phyloP scores from a whole-genome alignment of 768 basidiomycete genomes.

The Galerina sulciceps region DNA sequence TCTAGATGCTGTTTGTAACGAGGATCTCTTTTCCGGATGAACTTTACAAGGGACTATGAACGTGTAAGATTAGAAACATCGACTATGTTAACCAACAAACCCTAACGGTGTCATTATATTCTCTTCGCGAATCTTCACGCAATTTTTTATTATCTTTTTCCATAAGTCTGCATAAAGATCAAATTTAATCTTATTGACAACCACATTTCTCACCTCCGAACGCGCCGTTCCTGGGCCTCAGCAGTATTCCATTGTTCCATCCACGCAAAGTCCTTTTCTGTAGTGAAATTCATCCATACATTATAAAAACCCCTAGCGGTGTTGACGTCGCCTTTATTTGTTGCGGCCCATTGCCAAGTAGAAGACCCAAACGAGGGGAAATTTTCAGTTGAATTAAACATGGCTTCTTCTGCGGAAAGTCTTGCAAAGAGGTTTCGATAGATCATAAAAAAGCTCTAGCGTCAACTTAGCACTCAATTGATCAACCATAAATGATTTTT shows the following conservation, averaged over 20 bases:
- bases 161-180: conserved; percentile 63
- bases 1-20: conserved; percentile 74
- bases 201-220: conserved; percentile 62
- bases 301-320: conserved; percentile 80
- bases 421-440: conserved; percentile 88
- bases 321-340: conserved; percentile 46
- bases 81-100: conserved; percentile 46
- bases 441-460: conserved; percentile 86
- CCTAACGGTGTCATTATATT: conserved; percentile 91
- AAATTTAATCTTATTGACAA: background rate
- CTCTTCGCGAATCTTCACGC: conserved; percentile 82
- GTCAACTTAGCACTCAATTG: background rate
- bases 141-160: conserved; percentile 96
- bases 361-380: conserved; percentile 88
- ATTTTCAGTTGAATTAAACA: conserved; percentile 42
- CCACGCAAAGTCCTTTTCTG: conserved; percentile 90
- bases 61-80: background rate
- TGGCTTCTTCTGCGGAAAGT: conserved; percentile 78
- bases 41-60: conserved; percentile 69
- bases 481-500: background rate
- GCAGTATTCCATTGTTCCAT: conserved; percentile 79
- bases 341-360: conserved; percentile 69
- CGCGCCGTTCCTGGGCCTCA: conserved; percentile 86
- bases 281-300: conserved; percentile 85
- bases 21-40: conserved; percentile 87